Percentiles rank a stretch among this genome's conserved stretches.
phyloP scores from a whole-genome alignment of 352 stramenopile genomes.

The Blastocystis sp. region DNA sequence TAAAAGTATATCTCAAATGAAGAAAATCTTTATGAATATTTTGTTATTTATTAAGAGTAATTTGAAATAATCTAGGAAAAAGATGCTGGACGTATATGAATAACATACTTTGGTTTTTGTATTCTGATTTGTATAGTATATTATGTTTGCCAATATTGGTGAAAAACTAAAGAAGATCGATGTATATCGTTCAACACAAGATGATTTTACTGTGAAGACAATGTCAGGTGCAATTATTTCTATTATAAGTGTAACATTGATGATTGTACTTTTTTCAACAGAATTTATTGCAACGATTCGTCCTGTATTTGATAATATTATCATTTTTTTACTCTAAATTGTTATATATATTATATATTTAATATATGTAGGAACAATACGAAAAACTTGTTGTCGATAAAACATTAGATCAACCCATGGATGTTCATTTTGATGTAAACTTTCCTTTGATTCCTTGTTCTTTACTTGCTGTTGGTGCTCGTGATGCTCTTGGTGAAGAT shows the following conservation, averaged over 20 bases:
- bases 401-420: neutral
- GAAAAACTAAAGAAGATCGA: conserved; percentile 26
- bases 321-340: conserved; percentile 22
- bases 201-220: conserved; percentile 19
- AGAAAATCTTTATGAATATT: too few species aligned
- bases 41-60: too few species aligned
- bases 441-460: conserved; percentile 11
- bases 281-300: conserved; percentile 8
- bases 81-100: too few species aligned
- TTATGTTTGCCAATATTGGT: too few species aligned
- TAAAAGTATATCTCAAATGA: too few species aligned
- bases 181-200: conserved; percentile 29
- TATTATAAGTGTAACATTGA: neutral
- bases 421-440: conserved; percentile 8
- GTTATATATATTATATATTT: neutral
- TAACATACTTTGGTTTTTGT: too few species aligned
- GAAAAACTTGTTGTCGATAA: conserved; percentile 36
- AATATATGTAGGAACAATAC: neutral
- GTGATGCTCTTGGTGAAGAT: conserved; percentile 35
- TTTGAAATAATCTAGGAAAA: too few species aligned
- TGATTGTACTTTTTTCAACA: conserved; percentile 22
- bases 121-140: too few species aligned
- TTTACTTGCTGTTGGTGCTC: conserved; percentile 13
- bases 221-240: conserved; percentile 16
- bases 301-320: conserved; percentile 21